These are phyloP conservation scores for Exidia glandulosa DNA, from an alignment of 768 basidiomycete species.

Conservation along the genomic window DNA sequence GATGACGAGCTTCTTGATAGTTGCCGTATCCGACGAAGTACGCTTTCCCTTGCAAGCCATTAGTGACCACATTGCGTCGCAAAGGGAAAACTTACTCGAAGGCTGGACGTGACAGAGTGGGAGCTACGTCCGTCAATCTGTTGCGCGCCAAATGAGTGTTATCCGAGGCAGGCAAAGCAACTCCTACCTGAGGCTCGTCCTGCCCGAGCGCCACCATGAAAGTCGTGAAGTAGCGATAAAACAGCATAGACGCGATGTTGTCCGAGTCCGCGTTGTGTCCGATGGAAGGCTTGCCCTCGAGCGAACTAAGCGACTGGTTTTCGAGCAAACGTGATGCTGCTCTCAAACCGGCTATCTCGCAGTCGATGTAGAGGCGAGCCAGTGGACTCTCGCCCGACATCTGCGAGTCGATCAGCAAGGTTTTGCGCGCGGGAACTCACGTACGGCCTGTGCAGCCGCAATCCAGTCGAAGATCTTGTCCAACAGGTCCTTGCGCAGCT, in stretches of 20 bases:
- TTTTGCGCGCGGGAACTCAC: conserved; percentile 10
- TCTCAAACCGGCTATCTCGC: conserved; percentile 57
- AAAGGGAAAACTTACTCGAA: background rate
- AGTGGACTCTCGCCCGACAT: background rate
- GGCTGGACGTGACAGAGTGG: background rate
- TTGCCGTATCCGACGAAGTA: conserved; percentile 13
- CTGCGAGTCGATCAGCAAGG: background rate
- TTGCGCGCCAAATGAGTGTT: background rate
- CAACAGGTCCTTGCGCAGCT: conserved; percentile 56
- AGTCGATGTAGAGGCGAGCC: background rate
- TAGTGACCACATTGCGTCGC: background rate
- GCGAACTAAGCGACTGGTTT: conserved; percentile 51
- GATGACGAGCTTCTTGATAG: conserved; percentile 65
- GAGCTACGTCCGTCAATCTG: background rate
- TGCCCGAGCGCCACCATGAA: background rate
- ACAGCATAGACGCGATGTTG: conserved; percentile 42
- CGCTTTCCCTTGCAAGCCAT: background rate
- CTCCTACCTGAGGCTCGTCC: background rate
- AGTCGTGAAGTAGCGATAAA: conserved; percentile 58
- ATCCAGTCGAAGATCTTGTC: conserved; percentile 76
- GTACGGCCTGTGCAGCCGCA: conserved; percentile 38
- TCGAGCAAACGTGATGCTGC: conserved; percentile 67
- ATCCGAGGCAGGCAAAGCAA: background rate
- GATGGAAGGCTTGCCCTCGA: conserved; percentile 31
- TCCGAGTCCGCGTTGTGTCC: background rate